Evolutionary conservation across 495 filamentous ascomycete species (phyloP).

Genomic region (Halenospora varia): DNA sequence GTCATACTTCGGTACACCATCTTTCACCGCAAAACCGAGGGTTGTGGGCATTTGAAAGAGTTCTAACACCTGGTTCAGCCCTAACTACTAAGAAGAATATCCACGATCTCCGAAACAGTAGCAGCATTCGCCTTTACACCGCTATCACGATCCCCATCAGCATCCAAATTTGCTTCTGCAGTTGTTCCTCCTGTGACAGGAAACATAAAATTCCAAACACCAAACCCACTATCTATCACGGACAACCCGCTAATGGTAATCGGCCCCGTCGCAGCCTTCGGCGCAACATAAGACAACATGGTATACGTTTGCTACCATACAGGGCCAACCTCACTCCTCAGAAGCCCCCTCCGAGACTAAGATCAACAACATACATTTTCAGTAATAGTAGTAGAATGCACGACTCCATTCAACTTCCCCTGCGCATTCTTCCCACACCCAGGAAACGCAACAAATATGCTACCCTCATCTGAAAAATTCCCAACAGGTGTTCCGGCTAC

Average conservation of each 20-base stretch:
- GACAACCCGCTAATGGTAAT: slow-evolving; percentile 1
- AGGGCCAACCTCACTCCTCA: neutral
- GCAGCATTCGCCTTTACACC: too few species aligned
- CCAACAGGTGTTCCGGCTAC: slow-evolving; percentile 4
- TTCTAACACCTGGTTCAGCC: too few species aligned
- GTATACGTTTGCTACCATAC: slow-evolving; percentile 1
- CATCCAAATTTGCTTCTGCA: too few species aligned
- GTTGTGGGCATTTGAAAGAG: too few species aligned
- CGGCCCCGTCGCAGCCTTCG: neutral
- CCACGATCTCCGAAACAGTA: too few species aligned
- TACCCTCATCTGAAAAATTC: slow-evolving; percentile 1
- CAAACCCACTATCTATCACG: slow-evolving; percentile 7
- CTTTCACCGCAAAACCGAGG: too few species aligned
- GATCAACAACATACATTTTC: neutral
- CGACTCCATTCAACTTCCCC: slow-evolving; percentile 1
- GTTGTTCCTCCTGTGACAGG: neutral
- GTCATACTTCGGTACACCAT: too few species aligned
- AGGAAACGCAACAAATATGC: slow-evolving; percentile 3
- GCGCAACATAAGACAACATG: slow-evolving; percentile 3
- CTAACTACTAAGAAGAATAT: too few species aligned
- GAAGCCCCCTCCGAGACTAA: neutral
- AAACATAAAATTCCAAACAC: slow-evolving; percentile 5
- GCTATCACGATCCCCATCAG: too few species aligned
- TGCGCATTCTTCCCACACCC: slow-evolving; percentile 6
- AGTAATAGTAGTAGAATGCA: slow-evolving; percentile 2